Evolutionary conservation across 2,329 filamentous ascomycete genomes (phyloP), one percentile per base, ranked within the genome.

Genomic region (Cordyceps javanica): DNA sequence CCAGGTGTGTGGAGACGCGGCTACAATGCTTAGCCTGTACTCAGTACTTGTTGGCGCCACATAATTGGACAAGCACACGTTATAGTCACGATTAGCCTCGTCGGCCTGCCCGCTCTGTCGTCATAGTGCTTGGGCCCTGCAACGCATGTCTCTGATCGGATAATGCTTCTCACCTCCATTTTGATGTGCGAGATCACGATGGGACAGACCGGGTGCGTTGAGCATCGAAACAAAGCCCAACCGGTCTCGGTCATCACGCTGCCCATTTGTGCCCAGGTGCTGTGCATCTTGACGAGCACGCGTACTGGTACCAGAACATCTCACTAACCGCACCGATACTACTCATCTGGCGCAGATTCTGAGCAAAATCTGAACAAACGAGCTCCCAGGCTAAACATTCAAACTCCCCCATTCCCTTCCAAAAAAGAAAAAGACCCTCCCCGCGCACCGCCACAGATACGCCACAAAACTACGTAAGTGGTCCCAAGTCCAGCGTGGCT

Each of bases 61-160:
- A 5, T 8, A 13, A 57, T 57, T 57, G 55, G 55, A 21, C 14
- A 57, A 28, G 36, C 38, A 34, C 45, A 23, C 42, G 8, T 34
- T 30, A 38, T 32, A 48, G 23, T 32, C 39, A 30, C 28, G 25
- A 34, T 41, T 49, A 51, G 55, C 36, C 34, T 42, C 45, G 42
- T 39, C 42, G 25, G 36, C 32, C 53, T 49, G 55, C 45, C 55
- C 55, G 30, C 55, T 50, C 23, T 57, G 45, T 57, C 55, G 55
- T 57, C 55, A 57, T 57, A n/a, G 55, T 57, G 55, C 55, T 41
- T 57, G 26, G 19, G 38, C 36, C 45, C 46, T 57, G 26, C 44
- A 50, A 57, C 36, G 54, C 54, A 57, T 51, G 55, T 57, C 55
- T 57, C 55, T 57, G 55, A 57, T 57, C 45, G 45, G 45, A 51